Percentiles rank a stretch among this genome's conserved stretches.
phyloP scores from a whole-genome alignment of 2,329 filamentous ascomycete genomes.

The Venturia effusa region DNA sequence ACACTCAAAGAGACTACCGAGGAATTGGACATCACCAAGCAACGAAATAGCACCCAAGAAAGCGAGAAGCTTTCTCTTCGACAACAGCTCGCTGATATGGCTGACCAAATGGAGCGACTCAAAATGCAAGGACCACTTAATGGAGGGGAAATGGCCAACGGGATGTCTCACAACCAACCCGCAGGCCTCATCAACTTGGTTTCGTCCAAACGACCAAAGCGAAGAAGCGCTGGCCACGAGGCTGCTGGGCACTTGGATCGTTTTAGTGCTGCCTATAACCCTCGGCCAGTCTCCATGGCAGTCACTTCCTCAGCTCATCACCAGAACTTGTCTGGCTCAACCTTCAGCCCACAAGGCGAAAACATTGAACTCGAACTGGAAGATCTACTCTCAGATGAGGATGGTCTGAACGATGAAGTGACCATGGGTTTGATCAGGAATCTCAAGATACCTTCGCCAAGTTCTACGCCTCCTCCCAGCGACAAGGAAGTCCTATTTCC shows the following conservation, averaged over 20 bases:
- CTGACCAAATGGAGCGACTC: conserved; percentile 84
- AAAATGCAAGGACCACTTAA: conserved; percentile 68
- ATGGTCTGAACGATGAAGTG: conserved; percentile 92
- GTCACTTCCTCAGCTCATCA: conserved; percentile 54
- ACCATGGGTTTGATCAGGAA: conserved; percentile 93
- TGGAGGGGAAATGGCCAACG: conserved; percentile 55
- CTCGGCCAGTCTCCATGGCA: conserved; percentile 92
- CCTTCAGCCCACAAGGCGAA: conserved; percentile 71
- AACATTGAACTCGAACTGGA: conserved; percentile 94
- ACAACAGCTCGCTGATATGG: conserved; percentile 79
- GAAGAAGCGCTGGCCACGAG: conserved; percentile 82
- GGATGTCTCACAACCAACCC: conserved; percentile 38
- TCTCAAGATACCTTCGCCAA: conserved; percentile 87
- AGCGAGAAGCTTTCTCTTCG: conserved; percentile 75
- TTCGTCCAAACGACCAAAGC: conserved; percentile 92
- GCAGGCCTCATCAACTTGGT: conserved; percentile 92
- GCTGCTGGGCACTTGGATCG: conserved; percentile 67
- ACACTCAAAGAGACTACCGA: conserved; percentile 67
- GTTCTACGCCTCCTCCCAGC: conserved; percentile 76
- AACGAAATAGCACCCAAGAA: conserved; percentile 65
- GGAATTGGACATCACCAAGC: conserved; percentile 70
- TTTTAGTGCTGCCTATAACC: conserved; percentile 87
- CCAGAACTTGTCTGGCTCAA: conserved; percentile 62
- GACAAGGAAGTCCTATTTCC: conserved; percentile 99
- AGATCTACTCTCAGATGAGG: conserved; percentile 85